Base-by-base conservation (phyloP, 2,329 filamentous ascomycete genomes). In the Periconia sp. region DNA sequence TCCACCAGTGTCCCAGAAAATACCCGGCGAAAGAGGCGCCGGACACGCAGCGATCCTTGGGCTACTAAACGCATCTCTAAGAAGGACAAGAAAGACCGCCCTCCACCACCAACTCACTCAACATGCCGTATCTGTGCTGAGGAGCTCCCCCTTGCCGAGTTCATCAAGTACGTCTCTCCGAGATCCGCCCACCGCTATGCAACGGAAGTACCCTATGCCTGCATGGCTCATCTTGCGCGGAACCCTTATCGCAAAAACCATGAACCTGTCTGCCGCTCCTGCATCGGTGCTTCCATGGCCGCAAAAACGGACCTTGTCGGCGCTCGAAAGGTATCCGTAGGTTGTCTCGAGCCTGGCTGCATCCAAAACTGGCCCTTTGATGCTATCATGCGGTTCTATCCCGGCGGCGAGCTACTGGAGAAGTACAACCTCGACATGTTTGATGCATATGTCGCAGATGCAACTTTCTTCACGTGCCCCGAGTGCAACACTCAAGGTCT, bases 221-320 rank as follows among this genome's bases (percentile, higher is more conserved):
- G 61, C 36, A 54, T 64, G 6, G 16, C 29, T 1, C 63, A 66
- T 33, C 54, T 66, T 1, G 46, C 48, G 2, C 54, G 50, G 3
- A 49, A 50, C 23, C 60, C 63, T 1, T 40, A 46, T 6, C 46
- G 32, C n/a, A 56, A 54, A 24, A 51, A 53, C 15, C 32, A 45
- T 23, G 50, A 61, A 3, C 61, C 63, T 1, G 57, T 66, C 2
- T 66, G 63, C 43, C 61, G 56, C 15, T 25, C 49, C 7, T 66
- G 63, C 40, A 57, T 66, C 10, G 54, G 59, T 2, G 31, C 31
- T 4, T 32, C 43, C 40, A 51, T 66, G 46, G 50, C 56, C 4
- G 56, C 61, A 1, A 46, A 46, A 1, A 46, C 60, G 7, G 59
- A 61, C 23, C 54, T 43, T 7, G 34, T 55, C 3, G 63, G 63